phyloP scores from a whole-genome alignment of 768 basidiomycete genomes.

The Boletus patriciae region DNA sequence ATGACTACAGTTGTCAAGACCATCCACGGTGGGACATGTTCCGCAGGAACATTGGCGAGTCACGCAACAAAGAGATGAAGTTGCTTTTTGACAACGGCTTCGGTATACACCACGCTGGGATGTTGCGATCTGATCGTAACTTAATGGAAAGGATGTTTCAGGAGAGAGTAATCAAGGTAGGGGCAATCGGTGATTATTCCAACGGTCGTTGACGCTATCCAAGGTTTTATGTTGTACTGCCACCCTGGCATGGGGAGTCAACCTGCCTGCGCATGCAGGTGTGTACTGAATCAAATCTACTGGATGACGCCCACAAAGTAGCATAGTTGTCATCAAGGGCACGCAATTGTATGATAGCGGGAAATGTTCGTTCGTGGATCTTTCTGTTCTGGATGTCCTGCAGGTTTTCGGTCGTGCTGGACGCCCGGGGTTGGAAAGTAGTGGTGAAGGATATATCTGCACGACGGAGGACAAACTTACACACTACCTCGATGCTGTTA shows the following conservation, averaged over 20 bases:
- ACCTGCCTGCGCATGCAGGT: constrained; percentile 97
- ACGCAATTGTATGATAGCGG: constrained; percentile 94
- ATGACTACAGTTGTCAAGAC: constrained; percentile 78
- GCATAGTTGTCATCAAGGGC: constrained; percentile 89
- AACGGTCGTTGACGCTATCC: background rate
- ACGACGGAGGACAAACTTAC: constrained; percentile 90
- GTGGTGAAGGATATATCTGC: constrained; percentile 96
- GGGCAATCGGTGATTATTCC: background rate
- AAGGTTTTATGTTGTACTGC: constrained; percentile 98
- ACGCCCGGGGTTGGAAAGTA: constrained; percentile 80
- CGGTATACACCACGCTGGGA: constrained; percentile 98
- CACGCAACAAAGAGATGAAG: constrained; percentile 96
- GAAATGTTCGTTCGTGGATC: constrained; percentile 86
- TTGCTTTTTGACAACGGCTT: constrained; percentile 89
- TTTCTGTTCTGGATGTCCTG: constrained; percentile 92
- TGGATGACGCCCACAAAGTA: constrained; percentile 9
- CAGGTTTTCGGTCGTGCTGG: constrained; percentile 98
- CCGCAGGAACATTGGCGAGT: constrained; percentile 73
- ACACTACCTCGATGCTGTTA: constrained; percentile 87
- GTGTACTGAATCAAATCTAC: constrained; percentile 19
- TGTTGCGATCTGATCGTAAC: constrained; percentile 92
- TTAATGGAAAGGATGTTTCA: constrained; percentile 95
- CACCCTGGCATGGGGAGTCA: constrained; percentile 99
- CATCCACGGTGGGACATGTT: constrained; percentile 79
- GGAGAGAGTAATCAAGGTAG: constrained; percentile 86